phyloP scores from a whole-genome alignment of 2,329 filamentous ascomycete species.

The Aspergillus pseudotamarii region DNA sequence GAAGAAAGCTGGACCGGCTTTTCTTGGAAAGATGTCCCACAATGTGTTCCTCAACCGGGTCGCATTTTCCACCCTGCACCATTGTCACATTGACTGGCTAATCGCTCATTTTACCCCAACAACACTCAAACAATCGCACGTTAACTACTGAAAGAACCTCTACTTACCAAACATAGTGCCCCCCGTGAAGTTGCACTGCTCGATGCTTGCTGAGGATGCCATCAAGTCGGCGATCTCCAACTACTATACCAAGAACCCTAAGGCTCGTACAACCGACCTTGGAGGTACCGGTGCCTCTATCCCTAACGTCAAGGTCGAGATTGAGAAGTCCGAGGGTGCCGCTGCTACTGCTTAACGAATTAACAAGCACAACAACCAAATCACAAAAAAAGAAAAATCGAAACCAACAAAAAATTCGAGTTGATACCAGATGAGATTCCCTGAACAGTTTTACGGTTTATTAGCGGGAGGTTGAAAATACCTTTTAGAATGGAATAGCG shows the following conservation, averaged over 20 bases:
- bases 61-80: background rate
- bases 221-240: slow-evolving; percentile 91
- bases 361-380: background rate
- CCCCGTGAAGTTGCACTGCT: slow-evolving; percentile 88
- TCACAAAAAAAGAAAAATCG: slow-evolving; percentile 12
- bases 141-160: background rate
- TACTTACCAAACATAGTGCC: slow-evolving; percentile 49
- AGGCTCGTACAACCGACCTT: slow-evolving; percentile 72
- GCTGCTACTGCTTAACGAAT: slow-evolving; percentile 27
- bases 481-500: slow-evolving; percentile 19
- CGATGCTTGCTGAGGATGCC: slow-evolving; percentile 88
- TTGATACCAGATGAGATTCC: slow-evolving; percentile 14
- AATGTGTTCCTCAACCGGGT: background rate
- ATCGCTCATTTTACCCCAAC: background rate
- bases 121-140: background rate
- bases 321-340: slow-evolving; percentile 44
- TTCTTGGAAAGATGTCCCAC: background rate
- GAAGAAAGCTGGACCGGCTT: background rate
- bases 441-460: slow-evolving; percentile 7
- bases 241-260: slow-evolving; percentile 89
- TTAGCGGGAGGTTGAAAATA: slow-evolving; percentile 7
- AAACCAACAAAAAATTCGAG: slow-evolving; percentile 14
- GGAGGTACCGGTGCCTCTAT: slow-evolving; percentile 72
- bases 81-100: background rate
- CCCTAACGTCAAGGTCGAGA: slow-evolving; percentile 56